A percentile compares a stretch with the other conserved stretches of the same genome.
Evolutionary conservation across 2,329 filamentous ascomycete species (phyloP).

Genomic region (Elsinoe batatas): DNA sequence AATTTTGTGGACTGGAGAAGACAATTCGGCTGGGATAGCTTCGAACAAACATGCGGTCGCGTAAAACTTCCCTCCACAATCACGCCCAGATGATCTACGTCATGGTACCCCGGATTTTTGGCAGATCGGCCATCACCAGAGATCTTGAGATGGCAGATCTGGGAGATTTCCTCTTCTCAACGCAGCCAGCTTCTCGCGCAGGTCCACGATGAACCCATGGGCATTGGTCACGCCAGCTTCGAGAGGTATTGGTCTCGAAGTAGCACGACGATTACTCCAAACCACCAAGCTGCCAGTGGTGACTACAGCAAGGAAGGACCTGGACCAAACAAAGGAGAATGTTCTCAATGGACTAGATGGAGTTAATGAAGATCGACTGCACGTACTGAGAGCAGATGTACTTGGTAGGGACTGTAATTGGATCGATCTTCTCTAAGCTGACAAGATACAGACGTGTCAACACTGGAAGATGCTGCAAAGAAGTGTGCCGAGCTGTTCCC

Average conservation of each 20-base stretch:
- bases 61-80: not conserved
- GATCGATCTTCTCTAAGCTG: not conserved
- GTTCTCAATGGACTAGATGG: conserved; percentile 42
- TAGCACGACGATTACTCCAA: conserved; percentile 48
- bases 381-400: conserved; percentile 46
- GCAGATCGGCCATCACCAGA: not conserved
- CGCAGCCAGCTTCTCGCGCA: not conserved
- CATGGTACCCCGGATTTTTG: conserved; percentile 9
- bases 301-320: conserved; percentile 49
- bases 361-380: conserved; percentile 39
- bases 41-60: not conserved
- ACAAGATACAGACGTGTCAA: conserved; percentile 46
- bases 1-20: not conserved
- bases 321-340: conserved; percentile 38
- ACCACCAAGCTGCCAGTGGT: conserved; percentile 50
- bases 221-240: conserved; percentile 49
- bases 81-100: conserved; percentile 8
- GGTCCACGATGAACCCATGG: conserved; percentile 35
- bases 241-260: conserved; percentile 52
- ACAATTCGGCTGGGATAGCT: conserved; percentile 6
- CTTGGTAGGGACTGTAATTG: conserved; percentile 35
- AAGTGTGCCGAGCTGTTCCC: conserved; percentile 24
- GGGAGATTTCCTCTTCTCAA: conserved; percentile 1
- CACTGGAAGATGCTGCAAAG: conserved; percentile 49
- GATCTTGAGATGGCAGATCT: conserved; percentile 4